Base-by-base conservation (phyloP, 345 rosid genomes). In the Crucihimalaya himalaica region DNA sequence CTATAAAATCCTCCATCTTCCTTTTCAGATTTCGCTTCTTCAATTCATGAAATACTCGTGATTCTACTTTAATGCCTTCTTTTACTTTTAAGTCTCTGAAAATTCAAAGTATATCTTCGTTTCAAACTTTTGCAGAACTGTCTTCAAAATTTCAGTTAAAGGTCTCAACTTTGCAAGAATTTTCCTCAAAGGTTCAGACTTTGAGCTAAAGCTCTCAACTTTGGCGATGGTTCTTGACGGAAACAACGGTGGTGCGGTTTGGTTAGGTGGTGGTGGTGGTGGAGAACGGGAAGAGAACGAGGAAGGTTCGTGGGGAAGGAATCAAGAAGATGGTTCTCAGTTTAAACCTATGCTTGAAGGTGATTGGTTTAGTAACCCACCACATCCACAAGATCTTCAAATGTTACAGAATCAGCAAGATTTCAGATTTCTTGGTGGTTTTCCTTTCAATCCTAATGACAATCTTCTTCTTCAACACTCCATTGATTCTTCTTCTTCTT, bases 311-410 rank as follows among this genome's bases (percentile, higher is more conserved):
- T 87, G 95, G 93, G 76, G 88, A 57, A 72, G 83, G 74, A 82
- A 74, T 73, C 61, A 61, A 55, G 76, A 67, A 71, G 77, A 63
- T 59, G 72, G 70, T n/a, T 68, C 88, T 35, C 77, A 78, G 64
- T 86, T 85, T 80, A 89, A 85, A 68, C 84, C 96, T 74, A 79
- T 89, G 86, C 88, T 91, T 42, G 96, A 89, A 37, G 16, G 79
- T 35, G 96, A 91, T 71, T 86, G 96, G 81, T 86, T 89, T 76
- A 82, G 73, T 77, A 75, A 76, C 67, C 56, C 68, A 72, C 59
- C 74, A 8, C 80, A 77, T 64, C 72, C 74, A 75, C 89, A 78
- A 20, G 86, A 82, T 72, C 82, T 82, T 50, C 86, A 80, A 6
- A 43, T 39, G 70, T 62, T 78, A 29, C 82, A 81, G 51, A 65